Evolutionary conservation across 257 asterid species (phyloP).

Genomic region (Agastache rugosa): DNA sequence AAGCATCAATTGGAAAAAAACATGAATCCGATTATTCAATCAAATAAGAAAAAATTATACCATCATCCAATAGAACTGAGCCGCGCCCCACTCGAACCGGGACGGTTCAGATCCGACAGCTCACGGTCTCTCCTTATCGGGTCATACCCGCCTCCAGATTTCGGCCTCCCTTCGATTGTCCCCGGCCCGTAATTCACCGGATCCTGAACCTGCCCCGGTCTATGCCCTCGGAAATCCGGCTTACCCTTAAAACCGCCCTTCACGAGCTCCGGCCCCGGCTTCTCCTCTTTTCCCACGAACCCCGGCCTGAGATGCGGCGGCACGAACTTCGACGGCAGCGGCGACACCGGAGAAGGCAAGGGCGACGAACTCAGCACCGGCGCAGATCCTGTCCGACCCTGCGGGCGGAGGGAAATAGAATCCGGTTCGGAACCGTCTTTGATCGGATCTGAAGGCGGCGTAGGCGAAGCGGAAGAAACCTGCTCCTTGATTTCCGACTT

Average conservation of each 20-base stretch:
- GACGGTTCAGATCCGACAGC: slow-evolving; percentile 54
- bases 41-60: slow-evolving; percentile 35
- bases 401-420: slow-evolving; percentile 68
- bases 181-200: slow-evolving; percentile 40
- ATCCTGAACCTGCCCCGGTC: slow-evolving; percentile 39
- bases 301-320: slow-evolving; percentile 91
- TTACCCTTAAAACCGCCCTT: slow-evolving; percentile 49
- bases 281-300: slow-evolving; percentile 75
- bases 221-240: slow-evolving; percentile 40
- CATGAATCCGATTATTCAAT: neutral
- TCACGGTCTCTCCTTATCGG: slow-evolving; percentile 54
- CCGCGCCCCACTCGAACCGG: slow-evolving; percentile 62
- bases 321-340: slow-evolving; percentile 60
- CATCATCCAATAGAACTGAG: slow-evolving; percentile 72
- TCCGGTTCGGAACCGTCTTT: slow-evolving; percentile 45
- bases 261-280: slow-evolving; percentile 53
- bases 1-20: neutral
- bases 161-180: slow-evolving; percentile 61
- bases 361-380: slow-evolving; percentile 44
- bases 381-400: slow-evolving; percentile 70
- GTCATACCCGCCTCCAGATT: slow-evolving; percentile 77
- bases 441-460: slow-evolving; percentile 46
- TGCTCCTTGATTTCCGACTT: slow-evolving; percentile 39
- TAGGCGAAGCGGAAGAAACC: slow-evolving; percentile 28
- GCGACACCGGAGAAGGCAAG: slow-evolving; percentile 52